phyloP scores from a whole-genome alignment of 352 stramenopile genomes.

The Peronospora farinosa region DNA sequence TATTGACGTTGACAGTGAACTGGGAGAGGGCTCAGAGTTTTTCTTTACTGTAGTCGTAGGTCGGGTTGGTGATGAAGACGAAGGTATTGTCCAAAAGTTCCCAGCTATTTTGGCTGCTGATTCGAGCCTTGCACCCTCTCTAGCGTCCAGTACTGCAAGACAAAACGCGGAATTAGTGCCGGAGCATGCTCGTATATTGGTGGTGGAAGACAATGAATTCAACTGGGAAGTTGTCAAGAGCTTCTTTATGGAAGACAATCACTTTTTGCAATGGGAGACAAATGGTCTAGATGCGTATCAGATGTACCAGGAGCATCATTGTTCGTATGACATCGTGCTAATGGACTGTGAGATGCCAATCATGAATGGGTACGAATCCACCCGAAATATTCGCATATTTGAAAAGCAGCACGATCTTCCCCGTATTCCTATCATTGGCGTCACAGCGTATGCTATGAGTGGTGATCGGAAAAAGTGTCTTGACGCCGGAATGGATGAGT shows the following conservation, averaged over 20 bases:
- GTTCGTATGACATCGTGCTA: slow-evolving; percentile 70
- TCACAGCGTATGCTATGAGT: slow-evolving; percentile 85
- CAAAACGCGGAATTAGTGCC: slow-evolving; percentile 35
- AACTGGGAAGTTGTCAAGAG: slow-evolving; percentile 88
- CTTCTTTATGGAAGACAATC: slow-evolving; percentile 77
- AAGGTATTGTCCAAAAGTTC: slow-evolving; percentile 40
- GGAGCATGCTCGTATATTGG: slow-evolving; percentile 67
- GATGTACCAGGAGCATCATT: slow-evolving; percentile 70
- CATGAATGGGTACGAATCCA: slow-evolving; percentile 80
- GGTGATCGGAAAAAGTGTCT: slow-evolving; percentile 78
- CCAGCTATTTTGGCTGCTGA: slow-evolving; percentile 33
- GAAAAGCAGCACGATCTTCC: slow-evolving; percentile 58
- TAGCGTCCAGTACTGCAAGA: slow-evolving; percentile 12
- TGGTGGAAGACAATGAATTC: slow-evolving; percentile 87
- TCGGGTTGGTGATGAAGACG: slow-evolving; percentile 51
- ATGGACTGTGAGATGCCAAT: slow-evolving; percentile 88
- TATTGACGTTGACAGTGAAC: slow-evolving; percentile 63
- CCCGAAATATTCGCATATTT: slow-evolving; percentile 61
- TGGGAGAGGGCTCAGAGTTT: slow-evolving; percentile 59
- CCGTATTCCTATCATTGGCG: slow-evolving; percentile 72
- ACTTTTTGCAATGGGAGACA: slow-evolving; percentile 75
- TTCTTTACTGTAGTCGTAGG: slow-evolving; percentile 61
- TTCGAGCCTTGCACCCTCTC: slow-evolving; percentile 8
- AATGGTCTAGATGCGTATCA: slow-evolving; percentile 66
- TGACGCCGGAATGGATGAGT: slow-evolving; percentile 80